Evolutionary conservation across 2,329 filamentous ascomycete species (phyloP), one percentile per base, ranked within the genome.

Genomic region (Microcera coccophila): DNA sequence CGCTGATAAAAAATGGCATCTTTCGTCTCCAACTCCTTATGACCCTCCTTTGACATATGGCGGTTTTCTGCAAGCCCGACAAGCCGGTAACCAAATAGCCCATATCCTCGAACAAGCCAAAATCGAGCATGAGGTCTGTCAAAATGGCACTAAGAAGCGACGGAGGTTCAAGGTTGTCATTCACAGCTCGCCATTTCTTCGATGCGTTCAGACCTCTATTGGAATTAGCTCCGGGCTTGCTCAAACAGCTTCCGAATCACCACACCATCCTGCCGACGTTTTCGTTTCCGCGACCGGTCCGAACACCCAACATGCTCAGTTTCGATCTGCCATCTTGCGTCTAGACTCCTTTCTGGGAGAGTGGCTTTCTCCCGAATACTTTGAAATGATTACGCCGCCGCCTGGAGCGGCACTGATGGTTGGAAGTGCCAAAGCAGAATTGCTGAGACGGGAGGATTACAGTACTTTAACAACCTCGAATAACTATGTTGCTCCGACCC

Each of bases 1-100:
- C 42, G 90, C 90, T 49, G 90, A 98, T 74, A 90, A 90, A 63
- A 82, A 88, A 65, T 98, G 93, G 93, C 89, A 96, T 65, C 77
- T 95, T 41, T 86, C 87, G 21, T 95, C 93, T 5, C 87, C 90
- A 2, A 90, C 89, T 5, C 93, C 93, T 2, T 98, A 97, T 72
- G 91, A 98, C 54, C 88, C 93, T 53, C 93, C 93, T 38, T 75
- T 98, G 44, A 95, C 90, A 3, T 97, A 96, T 62, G 87, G 88
- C 54, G 93, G 93, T 52, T 96, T 93, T 86, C 80, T 84, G 12
- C 93, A 97, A 66, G 84, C 87, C 41, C 83, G 86, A 55, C 81
- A 84, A 4, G 78, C 96, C 18, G 93, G 93, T 14, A 76, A 82
- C 48, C 83, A 89, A 47, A 96, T 98, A 49, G 85, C 81, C n/a